phyloP scores from a whole-genome alignment of 345 rosid genomes.

The Cardamine occulta region DNA sequence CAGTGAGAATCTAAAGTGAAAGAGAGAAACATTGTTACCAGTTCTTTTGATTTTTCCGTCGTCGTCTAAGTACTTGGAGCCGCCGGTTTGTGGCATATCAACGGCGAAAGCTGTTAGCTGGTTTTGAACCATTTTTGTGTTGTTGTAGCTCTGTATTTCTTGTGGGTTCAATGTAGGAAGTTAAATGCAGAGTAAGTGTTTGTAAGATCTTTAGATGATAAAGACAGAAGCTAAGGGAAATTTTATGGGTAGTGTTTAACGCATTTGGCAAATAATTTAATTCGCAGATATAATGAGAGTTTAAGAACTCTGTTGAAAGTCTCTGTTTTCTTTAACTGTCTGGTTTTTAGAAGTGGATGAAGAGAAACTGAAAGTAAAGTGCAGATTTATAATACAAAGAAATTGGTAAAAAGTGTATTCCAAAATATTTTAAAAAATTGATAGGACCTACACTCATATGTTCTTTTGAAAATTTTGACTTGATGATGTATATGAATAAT shows the following conservation, averaged over 20 bases:
- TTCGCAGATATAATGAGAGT: neutral
- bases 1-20: neutral
- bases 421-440: slow-evolving; percentile 4
- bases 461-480: slow-evolving; percentile 1
- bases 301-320: neutral
- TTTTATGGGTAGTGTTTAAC: neutral
- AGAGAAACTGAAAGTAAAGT: slow-evolving; percentile 10
- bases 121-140: slow-evolving; percentile 28
- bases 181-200: slow-evolving; percentile 7
- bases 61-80: slow-evolving; percentile 71
- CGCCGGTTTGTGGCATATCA: slow-evolving; percentile 47
- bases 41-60: slow-evolving; percentile 76
- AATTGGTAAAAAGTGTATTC: slow-evolving; percentile 21
- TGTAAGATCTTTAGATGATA: neutral
- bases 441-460: slow-evolving; percentile 25
- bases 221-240: slow-evolving; percentile 5
- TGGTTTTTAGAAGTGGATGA: slow-evolving; percentile 32
- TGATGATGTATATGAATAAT: slow-evolving; percentile 14
- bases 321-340: slow-evolving; percentile 3
- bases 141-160: neutral
- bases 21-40: slow-evolving; percentile 46
- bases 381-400: slow-evolving; percentile 35
- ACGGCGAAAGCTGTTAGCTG: slow-evolving; percentile 44
- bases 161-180: neutral
- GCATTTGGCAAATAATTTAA: slow-evolving; percentile 4